A percentile compares a stretch with the other conserved stretches of the same genome.
phyloP scores from a whole-genome alignment of 495 filamentous ascomycete species.

The Bacidia gigantensis region DNA sequence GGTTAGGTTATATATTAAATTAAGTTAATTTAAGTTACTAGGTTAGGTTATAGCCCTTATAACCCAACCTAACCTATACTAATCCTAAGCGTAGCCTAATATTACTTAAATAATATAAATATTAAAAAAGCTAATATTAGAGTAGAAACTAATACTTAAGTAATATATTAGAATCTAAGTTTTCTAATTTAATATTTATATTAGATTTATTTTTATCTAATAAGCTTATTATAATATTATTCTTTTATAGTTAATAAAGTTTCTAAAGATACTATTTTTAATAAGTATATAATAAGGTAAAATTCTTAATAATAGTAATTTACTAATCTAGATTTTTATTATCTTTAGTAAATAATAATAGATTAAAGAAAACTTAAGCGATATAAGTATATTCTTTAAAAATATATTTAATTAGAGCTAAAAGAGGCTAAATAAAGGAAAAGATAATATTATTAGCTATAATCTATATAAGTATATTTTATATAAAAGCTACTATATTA shows the following conservation, averaged over 20 bases:
- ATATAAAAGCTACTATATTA: background rate
- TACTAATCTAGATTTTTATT: background rate
- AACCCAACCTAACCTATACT: no score
- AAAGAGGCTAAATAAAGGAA: background rate
- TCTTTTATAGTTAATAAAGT: background rate
- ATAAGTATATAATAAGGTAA: background rate
- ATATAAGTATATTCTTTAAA: background rate
- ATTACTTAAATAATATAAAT: slow-evolving; percentile 16
- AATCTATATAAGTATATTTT: background rate
- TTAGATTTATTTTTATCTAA: slow-evolving; percentile 1
- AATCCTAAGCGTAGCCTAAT: no score
- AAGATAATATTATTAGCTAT: background rate
- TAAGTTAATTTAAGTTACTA: no score
- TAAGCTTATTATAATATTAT: background rate
- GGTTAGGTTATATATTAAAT: no score
- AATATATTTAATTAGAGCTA: background rate
- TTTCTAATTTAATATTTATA: background rate
- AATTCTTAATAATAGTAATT: background rate
- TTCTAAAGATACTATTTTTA: background rate
- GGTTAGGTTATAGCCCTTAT: no score
- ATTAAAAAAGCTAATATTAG: no score
- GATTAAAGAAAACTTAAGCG: background rate
- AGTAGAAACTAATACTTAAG: slow-evolving; percentile 18
- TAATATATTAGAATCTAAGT: background rate
- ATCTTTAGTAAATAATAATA: background rate